Percentiles rank a stretch among this genome's conserved stretches.
Evolutionary conservation across 2,329 filamentous ascomycete genomes (phyloP).

Genomic region (Xylaria sp.): DNA sequence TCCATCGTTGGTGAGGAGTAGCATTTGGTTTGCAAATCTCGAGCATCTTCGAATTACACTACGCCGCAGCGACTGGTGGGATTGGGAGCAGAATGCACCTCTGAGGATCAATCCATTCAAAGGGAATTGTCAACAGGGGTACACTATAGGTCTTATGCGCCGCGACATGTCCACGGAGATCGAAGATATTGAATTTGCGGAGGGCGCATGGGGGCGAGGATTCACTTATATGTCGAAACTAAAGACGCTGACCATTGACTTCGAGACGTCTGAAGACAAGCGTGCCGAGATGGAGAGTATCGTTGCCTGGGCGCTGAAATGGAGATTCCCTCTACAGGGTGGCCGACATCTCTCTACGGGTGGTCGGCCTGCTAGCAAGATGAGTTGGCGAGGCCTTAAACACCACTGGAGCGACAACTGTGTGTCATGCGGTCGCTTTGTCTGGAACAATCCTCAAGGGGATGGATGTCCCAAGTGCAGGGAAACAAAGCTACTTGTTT

Average conservation of each 20-base stretch:
- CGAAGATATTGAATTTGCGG: slow-evolving; percentile 29
- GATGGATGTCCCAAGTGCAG: slow-evolving; percentile 21
- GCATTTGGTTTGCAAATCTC: slow-evolving; percentile 40
- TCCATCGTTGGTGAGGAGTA: slow-evolving; percentile 21
- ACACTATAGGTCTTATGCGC: slow-evolving; percentile 27
- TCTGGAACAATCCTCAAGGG: not conserved
- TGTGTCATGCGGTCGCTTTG: slow-evolving; percentile 2
- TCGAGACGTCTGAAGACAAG: slow-evolving; percentile 42
- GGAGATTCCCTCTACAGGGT: slow-evolving; percentile 40
- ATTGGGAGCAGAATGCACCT: slow-evolving; percentile 49
- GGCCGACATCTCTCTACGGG: slow-evolving; percentile 36
- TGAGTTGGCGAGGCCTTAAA: slow-evolving; percentile 38
- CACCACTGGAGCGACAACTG: slow-evolving; percentile 33
- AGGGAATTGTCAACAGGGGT: slow-evolving; percentile 25
- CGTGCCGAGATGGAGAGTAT: slow-evolving; percentile 38
- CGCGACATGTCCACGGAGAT: slow-evolving; percentile 35
- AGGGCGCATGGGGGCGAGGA: slow-evolving; percentile 38
- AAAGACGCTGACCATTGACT: slow-evolving; percentile 42
- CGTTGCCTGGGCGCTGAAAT: slow-evolving; percentile 42
- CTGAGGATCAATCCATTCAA: slow-evolving; percentile 45
- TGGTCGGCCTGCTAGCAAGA: slow-evolving; percentile 36
- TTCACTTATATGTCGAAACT: slow-evolving; percentile 41
- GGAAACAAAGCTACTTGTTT: slow-evolving; percentile 21
- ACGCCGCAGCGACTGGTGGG: slow-evolving; percentile 52
- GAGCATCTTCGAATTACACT: slow-evolving; percentile 49